Percentiles rank a stretch among this genome's conserved stretches.
Conservation (phyloP, 2,329 filamentous ascomycete species). For the Colletotrichum sp. region DNA sequence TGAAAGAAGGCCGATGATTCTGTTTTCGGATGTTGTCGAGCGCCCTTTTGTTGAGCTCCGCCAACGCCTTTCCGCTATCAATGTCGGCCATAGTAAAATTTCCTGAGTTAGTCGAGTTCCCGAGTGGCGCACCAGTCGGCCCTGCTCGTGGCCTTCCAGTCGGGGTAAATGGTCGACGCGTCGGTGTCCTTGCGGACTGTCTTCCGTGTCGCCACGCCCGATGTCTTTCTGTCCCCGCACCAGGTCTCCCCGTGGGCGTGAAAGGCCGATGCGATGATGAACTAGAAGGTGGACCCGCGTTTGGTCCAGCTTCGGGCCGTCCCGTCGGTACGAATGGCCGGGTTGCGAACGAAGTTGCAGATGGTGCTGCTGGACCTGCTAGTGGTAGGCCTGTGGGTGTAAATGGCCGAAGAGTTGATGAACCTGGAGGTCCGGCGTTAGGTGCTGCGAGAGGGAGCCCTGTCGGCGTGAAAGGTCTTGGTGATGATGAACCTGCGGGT, state of each 20-base stretch:
- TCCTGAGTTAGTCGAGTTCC: neutral
- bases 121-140: neutral
- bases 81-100: constrained; percentile 4
- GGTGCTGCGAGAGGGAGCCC: neutral
- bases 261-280: neutral
- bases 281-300: neutral
- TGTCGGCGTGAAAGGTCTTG: neutral
- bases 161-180: neutral
- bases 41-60: neutral
- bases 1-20: neutral
- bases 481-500: neutral
- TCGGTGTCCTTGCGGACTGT: neutral
- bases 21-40: neutral
- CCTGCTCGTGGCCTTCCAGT: neutral
- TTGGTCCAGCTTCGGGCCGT: neutral
- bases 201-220: neutral
- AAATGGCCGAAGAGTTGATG: neutral
- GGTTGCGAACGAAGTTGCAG: accelerated
- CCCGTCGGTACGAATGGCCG: neutral
- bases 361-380: neutral
- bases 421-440: neutral
- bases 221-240: neutral
- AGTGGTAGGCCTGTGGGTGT: neutral
- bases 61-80: constrained; percentile 1
- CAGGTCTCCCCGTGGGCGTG: neutral